phyloP scores from a whole-genome alignment of 257 asterid species.

The Primulina eburnea region DNA sequence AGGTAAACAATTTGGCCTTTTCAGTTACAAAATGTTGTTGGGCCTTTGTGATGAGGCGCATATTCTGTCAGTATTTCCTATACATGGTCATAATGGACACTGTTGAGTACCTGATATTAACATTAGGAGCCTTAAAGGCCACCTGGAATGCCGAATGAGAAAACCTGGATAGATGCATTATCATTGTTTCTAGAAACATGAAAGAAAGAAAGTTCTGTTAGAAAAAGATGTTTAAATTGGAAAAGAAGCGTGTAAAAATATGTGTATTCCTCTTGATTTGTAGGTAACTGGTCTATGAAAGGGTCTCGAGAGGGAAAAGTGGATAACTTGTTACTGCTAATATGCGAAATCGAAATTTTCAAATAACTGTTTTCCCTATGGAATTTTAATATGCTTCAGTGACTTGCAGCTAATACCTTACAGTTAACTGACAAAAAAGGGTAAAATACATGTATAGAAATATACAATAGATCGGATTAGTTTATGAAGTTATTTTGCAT shows the following conservation, averaged over 20 bases:
- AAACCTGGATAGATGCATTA: slow-evolving; percentile 1
- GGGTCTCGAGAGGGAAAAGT: not conserved
- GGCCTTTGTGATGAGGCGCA: slow-evolving; percentile 3
- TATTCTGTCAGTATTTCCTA: slow-evolving; percentile 3
- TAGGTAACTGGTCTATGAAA: not conserved
- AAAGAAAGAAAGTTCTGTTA: not conserved
- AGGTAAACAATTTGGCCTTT: not conserved
- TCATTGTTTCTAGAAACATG: not conserved
- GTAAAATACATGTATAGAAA: not conserved
- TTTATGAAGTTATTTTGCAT: slow-evolving; percentile 27
- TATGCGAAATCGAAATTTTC: not conserved
- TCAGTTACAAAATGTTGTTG: not conserved
- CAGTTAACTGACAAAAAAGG: slow-evolving; percentile 1
- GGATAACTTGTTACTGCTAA: not conserved
- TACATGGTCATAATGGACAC: not conserved
- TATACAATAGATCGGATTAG: not conserved
- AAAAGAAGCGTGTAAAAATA: not conserved
- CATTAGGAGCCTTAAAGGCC: not conserved
- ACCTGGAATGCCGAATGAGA: not conserved
- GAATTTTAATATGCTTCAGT: not conserved
- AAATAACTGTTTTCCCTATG: too few relatives aligned
- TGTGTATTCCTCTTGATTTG: not conserved
- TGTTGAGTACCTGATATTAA: not conserved
- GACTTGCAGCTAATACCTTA: not conserved
- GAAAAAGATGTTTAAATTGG: not conserved